Percentiles rank a stretch among this genome's conserved stretches.
Conservation (phyloP, 139 green algal species). For the Astrephomene gubernaculifera region DNA sequence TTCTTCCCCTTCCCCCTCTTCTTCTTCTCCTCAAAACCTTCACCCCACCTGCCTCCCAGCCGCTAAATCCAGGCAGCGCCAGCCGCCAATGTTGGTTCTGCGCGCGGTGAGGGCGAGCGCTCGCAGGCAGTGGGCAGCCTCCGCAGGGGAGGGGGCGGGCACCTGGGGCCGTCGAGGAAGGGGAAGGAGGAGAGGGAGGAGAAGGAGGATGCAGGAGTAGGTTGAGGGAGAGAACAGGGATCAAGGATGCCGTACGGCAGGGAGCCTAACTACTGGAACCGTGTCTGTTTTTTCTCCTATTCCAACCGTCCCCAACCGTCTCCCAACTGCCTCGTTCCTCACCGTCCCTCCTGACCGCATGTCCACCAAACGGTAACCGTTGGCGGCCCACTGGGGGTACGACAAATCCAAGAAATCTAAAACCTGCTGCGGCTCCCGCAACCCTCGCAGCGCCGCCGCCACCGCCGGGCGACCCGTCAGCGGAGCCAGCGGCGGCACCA, state of each 20-base stretch:
- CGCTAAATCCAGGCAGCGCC: constrained; percentile 26
- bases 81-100: constrained; percentile 5
- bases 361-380: constrained; percentile 31
- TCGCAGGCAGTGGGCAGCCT: constrained; percentile 23
- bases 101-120: constrained; percentile 18
- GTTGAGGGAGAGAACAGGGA: background rate
- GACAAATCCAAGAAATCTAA: constrained; percentile 34
- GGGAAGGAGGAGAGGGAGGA: too few species aligned
- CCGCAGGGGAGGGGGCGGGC: background rate
- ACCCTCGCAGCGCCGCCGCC: background rate
- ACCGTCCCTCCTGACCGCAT: constrained; percentile 3
- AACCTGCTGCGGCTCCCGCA: constrained; percentile 23
- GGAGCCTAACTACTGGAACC: background rate
- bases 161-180: background rate
- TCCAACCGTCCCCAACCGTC: background rate
- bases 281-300: too few species aligned
- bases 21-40: too few species aligned
- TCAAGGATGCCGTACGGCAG: background rate
- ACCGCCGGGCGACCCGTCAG: background rate
- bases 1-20: too few species aligned
- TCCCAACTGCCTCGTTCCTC: background rate
- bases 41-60: background rate
- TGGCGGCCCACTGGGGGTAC: constrained; percentile 30
- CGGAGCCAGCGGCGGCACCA: constrained; percentile 6
- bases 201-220: too few species aligned